Conservation (phyloP, 495 filamentous ascomycete species). For the Cetradonia linearis region DNA sequence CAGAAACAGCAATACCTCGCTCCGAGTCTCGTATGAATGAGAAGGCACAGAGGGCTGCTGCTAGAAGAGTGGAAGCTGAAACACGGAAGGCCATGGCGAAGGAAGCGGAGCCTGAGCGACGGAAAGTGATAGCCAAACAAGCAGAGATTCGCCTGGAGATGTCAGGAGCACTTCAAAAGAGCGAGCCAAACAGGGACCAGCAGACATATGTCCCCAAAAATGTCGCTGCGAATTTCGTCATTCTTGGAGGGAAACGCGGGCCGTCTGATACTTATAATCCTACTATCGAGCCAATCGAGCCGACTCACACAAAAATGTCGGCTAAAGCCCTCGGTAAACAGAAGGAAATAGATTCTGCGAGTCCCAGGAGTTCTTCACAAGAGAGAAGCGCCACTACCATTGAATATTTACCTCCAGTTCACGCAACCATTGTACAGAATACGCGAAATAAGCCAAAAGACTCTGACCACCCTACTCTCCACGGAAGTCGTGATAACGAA, state of each 20-base stretch:
- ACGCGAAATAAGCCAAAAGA: constrained; percentile 9
- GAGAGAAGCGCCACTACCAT: constrained; percentile 10
- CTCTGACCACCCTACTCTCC: constrained; percentile 13
- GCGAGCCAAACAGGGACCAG: not conserved
- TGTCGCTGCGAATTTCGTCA: constrained; percentile 14
- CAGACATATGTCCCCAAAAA: constrained; percentile 8
- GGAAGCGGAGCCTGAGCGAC: constrained; percentile 11
- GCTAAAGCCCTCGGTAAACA: constrained; percentile 7
- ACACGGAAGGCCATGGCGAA: constrained; percentile 1
- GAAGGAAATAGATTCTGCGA: not conserved
- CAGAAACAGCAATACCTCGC: constrained; percentile 8
- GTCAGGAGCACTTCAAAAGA: not conserved
- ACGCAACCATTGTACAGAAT: constrained; percentile 21
- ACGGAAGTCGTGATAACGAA: constrained; percentile 13
- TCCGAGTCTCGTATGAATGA: constrained; percentile 10
- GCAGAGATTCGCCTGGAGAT: not conserved
- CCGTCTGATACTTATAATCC: constrained; percentile 12
- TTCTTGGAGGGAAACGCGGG: constrained; percentile 11
- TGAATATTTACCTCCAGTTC: constrained; percentile 18
- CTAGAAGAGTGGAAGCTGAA: constrained; percentile 9
- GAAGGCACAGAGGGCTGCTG: constrained; percentile 6
- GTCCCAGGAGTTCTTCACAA: not conserved
- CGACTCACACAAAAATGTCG: constrained; percentile 12
- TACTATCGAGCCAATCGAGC: constrained; percentile 14
- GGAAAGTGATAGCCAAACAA: constrained; percentile 6